A percentile compares a stretch with the other conserved stretches of the same genome.
Conservation (phyloP, 768 basidiomycete species). For the Leccinum subgranulosum region DNA sequence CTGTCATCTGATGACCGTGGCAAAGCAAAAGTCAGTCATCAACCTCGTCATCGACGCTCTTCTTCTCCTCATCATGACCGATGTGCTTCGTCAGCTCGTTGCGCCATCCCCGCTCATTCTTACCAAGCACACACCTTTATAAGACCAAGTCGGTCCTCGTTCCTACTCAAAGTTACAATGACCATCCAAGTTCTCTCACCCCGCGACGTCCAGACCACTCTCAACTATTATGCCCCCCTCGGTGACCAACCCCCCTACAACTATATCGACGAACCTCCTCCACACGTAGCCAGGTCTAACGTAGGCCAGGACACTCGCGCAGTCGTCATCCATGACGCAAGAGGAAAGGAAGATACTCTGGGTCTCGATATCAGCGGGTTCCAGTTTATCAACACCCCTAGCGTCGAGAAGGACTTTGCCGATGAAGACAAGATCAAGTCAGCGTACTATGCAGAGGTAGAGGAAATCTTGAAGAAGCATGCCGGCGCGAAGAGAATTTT, state of each 20-base stretch:
- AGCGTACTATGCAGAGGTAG: conserved; percentile 42
- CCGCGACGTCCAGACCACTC: conserved; percentile 35
- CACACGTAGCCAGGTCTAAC: conserved; percentile 29
- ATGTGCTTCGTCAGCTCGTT: conserved; percentile 9
- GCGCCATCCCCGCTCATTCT: conserved; percentile 5
- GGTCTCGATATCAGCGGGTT: conserved; percentile 46
- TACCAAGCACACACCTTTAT: conserved; percentile 8
- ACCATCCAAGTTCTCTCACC: conserved; percentile 26
- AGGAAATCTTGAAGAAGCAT: conserved; percentile 38
- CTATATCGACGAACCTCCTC: conserved; percentile 31
- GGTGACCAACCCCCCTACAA: conserved; percentile 33
- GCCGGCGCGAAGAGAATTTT: conserved; percentile 38
- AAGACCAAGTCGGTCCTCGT: conserved; percentile 5
- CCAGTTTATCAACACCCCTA: conserved; percentile 33
- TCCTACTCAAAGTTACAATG: conserved; percentile 3
- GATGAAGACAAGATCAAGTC: conserved; percentile 38
- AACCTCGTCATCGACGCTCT: not conserved
- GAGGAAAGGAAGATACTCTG: conserved; percentile 28
- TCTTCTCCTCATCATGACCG: not conserved
- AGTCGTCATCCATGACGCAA: conserved; percentile 30
- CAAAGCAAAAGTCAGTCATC: not conserved
- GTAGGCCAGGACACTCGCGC: conserved; percentile 21
- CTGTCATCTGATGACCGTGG: conserved; percentile 2
- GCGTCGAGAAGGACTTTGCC: conserved; percentile 37
- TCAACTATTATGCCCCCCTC: conserved; percentile 35